Evolutionary conservation across 2,329 filamentous ascomycete genomes (phyloP).

Genomic region (Rachicladosporium sp.): DNA sequence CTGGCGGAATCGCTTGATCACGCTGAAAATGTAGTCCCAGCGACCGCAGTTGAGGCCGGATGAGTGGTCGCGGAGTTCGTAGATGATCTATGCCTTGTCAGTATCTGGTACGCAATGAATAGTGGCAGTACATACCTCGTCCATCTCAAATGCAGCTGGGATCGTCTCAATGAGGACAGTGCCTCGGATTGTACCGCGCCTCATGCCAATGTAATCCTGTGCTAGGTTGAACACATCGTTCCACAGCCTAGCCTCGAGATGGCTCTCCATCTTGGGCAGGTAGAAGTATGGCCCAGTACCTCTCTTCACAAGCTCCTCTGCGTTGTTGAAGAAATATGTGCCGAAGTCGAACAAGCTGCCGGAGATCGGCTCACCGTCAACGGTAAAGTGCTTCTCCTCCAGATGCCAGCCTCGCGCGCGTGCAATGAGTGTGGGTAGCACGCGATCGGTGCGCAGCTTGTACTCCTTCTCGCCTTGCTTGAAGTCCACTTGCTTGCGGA

Average conservation of each 20-base stretch:
- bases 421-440: slow-evolving; percentile 79
- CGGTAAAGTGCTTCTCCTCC: slow-evolving; percentile 94
- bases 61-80: slow-evolving; percentile 92
- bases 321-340: slow-evolving; percentile 98
- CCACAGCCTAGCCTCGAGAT: slow-evolving; percentile 94
- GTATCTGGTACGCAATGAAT: no score
- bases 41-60: slow-evolving; percentile 95
- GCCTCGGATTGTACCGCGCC: slow-evolving; percentile 80
- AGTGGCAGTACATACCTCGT: slow-evolving; percentile 45
- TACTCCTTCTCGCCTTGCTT: slow-evolving; percentile 92
- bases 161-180: slow-evolving; percentile 98
- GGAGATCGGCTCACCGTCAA: slow-evolving; percentile 90
- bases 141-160: slow-evolving; percentile 96
- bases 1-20: slow-evolving; percentile 98
- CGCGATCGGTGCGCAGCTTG: slow-evolving; percentile 85
- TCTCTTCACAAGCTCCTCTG: slow-evolving; percentile 68
- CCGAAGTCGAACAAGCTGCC: slow-evolving; percentile 93
- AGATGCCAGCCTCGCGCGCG: slow-evolving; percentile 95
- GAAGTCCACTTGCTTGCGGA: slow-evolving; percentile 89
- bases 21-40: slow-evolving; percentile 99
- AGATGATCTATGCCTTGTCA: slow-evolving; percentile 58
- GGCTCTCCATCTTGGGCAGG: slow-evolving; percentile 89
- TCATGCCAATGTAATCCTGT: slow-evolving; percentile 85
- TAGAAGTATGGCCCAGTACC: slow-evolving; percentile 95
- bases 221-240: slow-evolving; percentile 95